phyloP scores from a whole-genome alignment of 1,284 basidiomycete species.

The Agaricales sp. region DNA sequence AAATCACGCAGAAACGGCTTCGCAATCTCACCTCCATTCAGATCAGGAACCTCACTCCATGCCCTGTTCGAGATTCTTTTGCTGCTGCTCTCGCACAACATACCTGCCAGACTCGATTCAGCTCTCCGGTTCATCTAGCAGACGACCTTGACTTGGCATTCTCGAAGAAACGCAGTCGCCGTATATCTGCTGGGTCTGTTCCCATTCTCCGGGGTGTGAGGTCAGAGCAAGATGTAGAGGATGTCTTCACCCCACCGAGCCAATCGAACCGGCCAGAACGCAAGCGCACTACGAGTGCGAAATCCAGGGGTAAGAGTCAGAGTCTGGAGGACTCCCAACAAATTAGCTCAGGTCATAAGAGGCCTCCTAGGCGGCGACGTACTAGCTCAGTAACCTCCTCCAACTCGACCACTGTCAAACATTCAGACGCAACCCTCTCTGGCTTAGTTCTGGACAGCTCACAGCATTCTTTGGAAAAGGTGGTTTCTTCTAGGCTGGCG shows the following conservation, averaged over 20 bases:
- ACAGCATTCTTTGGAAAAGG: slow-evolving; percentile 55
- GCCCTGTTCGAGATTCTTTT: slow-evolving; percentile 66
- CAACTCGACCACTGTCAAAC: neutral
- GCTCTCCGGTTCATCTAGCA: slow-evolving; percentile 38
- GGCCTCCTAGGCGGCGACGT: slow-evolving; percentile 15
- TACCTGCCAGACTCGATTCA: slow-evolving; percentile 46
- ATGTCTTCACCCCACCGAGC: neutral
- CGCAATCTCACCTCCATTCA: slow-evolving; percentile 68
- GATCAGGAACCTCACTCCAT: slow-evolving; percentile 73
- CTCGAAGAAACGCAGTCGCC: slow-evolving; percentile 46
- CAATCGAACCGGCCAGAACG: neutral
- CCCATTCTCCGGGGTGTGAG: slow-evolving; percentile 35
- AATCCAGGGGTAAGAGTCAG: neutral
- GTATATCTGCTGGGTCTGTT: slow-evolving; percentile 49
- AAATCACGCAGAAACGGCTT: slow-evolving; percentile 44
- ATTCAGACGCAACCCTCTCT: neutral
- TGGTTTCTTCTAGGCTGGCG: slow-evolving; percentile 64
- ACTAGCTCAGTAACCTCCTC: neutral
- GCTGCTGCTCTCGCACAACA: slow-evolving; percentile 63
- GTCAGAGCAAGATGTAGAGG: slow-evolving; percentile 29
- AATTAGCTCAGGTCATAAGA: slow-evolving; percentile 18
- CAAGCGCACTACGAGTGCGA: neutral
- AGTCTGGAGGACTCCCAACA: too few relatives aligned
- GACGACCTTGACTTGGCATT: slow-evolving; percentile 64
- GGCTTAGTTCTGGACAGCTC: slow-evolving; percentile 46